Evolutionary conservation across 176 grass and related monocot genomes (phyloP), one percentile per base, ranked within the genome.

Genomic region (Oryza australiensis): DNA sequence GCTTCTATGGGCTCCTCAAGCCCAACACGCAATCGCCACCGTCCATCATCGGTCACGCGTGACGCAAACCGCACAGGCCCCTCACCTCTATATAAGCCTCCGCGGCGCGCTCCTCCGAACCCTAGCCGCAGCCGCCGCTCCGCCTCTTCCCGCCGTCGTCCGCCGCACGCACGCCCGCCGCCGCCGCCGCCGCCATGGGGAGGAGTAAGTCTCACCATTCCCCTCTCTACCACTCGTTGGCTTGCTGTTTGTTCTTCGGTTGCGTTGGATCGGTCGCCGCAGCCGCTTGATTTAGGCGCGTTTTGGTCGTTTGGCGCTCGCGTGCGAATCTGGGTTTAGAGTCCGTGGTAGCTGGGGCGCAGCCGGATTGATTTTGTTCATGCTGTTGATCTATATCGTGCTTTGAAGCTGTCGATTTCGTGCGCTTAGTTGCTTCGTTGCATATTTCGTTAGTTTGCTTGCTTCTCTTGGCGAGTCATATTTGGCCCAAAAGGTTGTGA

Each of bases 121-220:
- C 83, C 88, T 86, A 86, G 62, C 5, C 72, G 66, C n/a, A 2
- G 3, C 5, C 48, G n/a, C 60, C 64, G 32, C 65, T 1, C 9
- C 51, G 11, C 40, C 49, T 12, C 33, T 4, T 12, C 40, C 1
- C 20, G 29, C 33, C 70, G 55, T 41, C 41, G 34, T 35, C 34
- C 34, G 34, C 34, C 34, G 34, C 34, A 7, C 34, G 33, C 33
- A 34, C 33, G 72, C n/a, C n/a, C n/a, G n/a, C n/a, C n/a, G n/a
- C n/a, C n/a, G n/a, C 78, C 70, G 70, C 64, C 14, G 79, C 45
- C 79, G 74, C 75, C 75, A 90, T 90, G 88, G 88, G 88, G 62
- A 79, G 88, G 68, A 90, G 88, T 90, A 90, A 83, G 74, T 11
- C 51, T 23, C 13, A 0, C 49, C 29, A 12, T 62, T 49, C 5